These are phyloP conservation scores for Apiotrichum gracile DNA, from an alignment of 1,284 basidiomycete genomes.

Conservation along the genomic window DNA sequence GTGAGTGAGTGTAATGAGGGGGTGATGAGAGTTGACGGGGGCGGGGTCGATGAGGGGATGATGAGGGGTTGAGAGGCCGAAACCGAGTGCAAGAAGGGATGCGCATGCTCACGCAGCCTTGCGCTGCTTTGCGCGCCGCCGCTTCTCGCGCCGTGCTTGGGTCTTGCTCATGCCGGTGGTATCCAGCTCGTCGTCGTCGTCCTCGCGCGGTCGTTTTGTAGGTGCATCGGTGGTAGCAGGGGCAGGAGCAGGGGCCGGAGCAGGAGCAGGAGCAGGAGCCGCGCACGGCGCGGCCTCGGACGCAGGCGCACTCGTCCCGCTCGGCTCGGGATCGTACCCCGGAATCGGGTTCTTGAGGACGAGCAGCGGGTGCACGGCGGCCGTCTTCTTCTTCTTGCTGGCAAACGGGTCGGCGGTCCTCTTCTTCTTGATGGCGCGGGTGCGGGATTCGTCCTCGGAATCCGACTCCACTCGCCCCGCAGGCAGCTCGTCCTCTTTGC, in stretches of 20 bases:
- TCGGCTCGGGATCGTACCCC: constrained; percentile 4
- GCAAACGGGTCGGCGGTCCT: constrained; percentile 26
- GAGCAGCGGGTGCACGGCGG: constrained; percentile 6
- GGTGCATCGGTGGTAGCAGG: not conserved
- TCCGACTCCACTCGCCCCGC: not conserved
- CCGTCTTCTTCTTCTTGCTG: constrained; percentile 22
- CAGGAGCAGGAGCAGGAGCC: too few species aligned
- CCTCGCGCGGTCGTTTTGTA: constrained; percentile 2
- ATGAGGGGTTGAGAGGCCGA: too few species aligned
- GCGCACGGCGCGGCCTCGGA: not conserved
- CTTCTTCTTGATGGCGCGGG: constrained; percentile 19
- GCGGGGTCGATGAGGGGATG: not conserved
- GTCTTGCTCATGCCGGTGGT: constrained; percentile 15
- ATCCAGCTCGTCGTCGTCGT: not conserved
- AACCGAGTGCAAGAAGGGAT: constrained; percentile 5
- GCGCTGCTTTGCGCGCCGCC: constrained; percentile 18
- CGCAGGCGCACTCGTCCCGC: not conserved
- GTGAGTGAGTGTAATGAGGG: not conserved
- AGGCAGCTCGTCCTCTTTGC: constrained; percentile 9
- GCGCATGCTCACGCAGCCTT: constrained; percentile 5
- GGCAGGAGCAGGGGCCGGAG: too few species aligned
- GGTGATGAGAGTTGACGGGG: not conserved
- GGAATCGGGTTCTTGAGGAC: constrained; percentile 12
- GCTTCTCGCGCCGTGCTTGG: constrained; percentile 19
- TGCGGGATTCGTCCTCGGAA: constrained; percentile 7